Evolutionary conservation across 78 protist species (phyloP).

Genomic region (Tieghemostelium lacteum): DNA sequence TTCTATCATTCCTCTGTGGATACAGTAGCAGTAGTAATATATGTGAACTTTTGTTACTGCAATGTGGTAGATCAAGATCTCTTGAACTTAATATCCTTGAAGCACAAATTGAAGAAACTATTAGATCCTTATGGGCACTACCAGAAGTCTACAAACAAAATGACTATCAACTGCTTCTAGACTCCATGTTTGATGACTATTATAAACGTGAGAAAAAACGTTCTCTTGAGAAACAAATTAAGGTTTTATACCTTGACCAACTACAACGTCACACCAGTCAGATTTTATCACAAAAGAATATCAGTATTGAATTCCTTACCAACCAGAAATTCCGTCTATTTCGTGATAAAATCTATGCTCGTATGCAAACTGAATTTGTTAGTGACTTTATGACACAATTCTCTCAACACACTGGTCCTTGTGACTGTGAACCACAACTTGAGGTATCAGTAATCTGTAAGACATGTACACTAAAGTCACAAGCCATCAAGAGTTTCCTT

Average conservation of each 20-base stretch:
- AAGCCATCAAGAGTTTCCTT: constrained; percentile 16
- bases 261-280: constrained; percentile 55
- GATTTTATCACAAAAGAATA: constrained; percentile 62
- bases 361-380: constrained; percentile 68
- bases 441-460: constrained; percentile 18
- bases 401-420: constrained; percentile 37
- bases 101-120: constrained; percentile 68
- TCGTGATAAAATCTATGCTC: constrained; percentile 31
- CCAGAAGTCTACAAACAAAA: constrained; percentile 45
- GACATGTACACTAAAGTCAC: constrained; percentile 38
- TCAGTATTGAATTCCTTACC: constrained; percentile 47
- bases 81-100: constrained; percentile 51
- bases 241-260: constrained; percentile 47
- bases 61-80: constrained; percentile 57
- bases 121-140: constrained; percentile 50
- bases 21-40: neutral
- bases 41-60: constrained; percentile 44
- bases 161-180: constrained; percentile 36
- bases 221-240: constrained; percentile 29
- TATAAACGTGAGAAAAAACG: constrained; percentile 68
- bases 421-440: constrained; percentile 11
- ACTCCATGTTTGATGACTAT: constrained; percentile 59
- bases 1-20: constrained; percentile 51
- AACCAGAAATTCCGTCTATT: constrained; percentile 58
- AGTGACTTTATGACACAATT: constrained; percentile 62